Percentiles rank a stretch among this genome's conserved stretches.
These are phyloP conservation scores for Pisolithus albus DNA, from an alignment of 768 basidiomycete species.

Conservation along the genomic window DNA sequence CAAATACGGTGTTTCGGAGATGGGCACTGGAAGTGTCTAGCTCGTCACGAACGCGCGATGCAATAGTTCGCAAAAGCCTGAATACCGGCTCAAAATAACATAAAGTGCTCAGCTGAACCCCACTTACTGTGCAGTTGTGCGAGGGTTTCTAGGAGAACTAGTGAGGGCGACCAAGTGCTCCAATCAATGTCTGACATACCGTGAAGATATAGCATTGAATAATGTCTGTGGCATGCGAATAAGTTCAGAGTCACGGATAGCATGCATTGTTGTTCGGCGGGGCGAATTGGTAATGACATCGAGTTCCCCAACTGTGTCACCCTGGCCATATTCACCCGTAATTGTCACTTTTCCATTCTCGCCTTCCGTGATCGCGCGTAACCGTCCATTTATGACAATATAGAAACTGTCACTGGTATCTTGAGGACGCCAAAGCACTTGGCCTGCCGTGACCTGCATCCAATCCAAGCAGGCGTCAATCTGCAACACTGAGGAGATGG, in stretches of 20 bases:
- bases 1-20: slow-evolving; percentile 45
- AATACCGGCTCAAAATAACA: neutral
- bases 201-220: slow-evolving; percentile 92
- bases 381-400: slow-evolving; percentile 94
- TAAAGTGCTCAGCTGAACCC: neutral
- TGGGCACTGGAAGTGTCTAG: slow-evolving; percentile 55
- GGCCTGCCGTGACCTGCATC: slow-evolving; percentile 95
- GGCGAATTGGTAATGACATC: slow-evolving; percentile 92
- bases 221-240: slow-evolving; percentile 95
- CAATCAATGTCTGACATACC: slow-evolving; percentile 36
- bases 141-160: slow-evolving; percentile 53
- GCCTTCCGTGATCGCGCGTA: slow-evolving; percentile 82
- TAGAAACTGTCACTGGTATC: slow-evolving; percentile 95
- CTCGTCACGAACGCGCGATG: slow-evolving; percentile 82
- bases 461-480: slow-evolving; percentile 97
- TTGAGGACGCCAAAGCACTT: slow-evolving; percentile 88
- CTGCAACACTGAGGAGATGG: slow-evolving; percentile 62
- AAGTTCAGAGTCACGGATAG: slow-evolving; percentile 95
- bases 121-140: slow-evolving; percentile 74
- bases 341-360: slow-evolving; percentile 74
- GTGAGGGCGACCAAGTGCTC: neutral
- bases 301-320: slow-evolving; percentile 93
- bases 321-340: slow-evolving; percentile 91
- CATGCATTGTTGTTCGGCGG: slow-evolving; percentile 87
- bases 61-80: slow-evolving; percentile 82